Conservation (phyloP, 2,329 filamentous ascomycete species). For the Falciphora oryzae region DNA sequence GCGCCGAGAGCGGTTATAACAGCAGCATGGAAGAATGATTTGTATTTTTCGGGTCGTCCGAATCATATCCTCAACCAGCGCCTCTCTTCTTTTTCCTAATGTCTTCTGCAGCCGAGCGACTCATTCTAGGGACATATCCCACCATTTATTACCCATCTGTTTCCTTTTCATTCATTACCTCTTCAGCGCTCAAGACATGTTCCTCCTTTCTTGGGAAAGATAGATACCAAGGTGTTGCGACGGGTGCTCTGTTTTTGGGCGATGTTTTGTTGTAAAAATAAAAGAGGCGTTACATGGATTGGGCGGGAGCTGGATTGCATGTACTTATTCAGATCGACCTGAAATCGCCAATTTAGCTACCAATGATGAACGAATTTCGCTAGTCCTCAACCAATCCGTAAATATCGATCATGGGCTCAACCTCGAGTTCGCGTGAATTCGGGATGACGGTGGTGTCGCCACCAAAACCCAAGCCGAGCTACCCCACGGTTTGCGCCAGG, state of each 20-base stretch:
- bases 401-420: no score
- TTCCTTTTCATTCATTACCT: neutral
- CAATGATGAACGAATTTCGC: no score
- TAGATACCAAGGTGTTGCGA: neutral
- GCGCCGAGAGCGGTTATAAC: slow-evolving; percentile 31
- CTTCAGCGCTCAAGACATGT: neutral
- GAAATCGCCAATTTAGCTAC: no score
- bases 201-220: neutral
- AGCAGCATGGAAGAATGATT: slow-evolving; percentile 27
- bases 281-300: neutral
- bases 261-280: neutral
- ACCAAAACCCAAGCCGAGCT: neutral
- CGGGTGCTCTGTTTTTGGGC: neutral
- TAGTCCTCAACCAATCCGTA: no score
- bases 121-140: neutral
- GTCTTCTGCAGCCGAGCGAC: no score
- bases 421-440: neutral
- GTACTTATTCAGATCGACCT: neutral
- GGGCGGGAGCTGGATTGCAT: neutral
- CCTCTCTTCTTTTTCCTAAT: neutral
- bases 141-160: neutral
- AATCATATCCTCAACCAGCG: neutral
- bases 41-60: neutral
- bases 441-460: neutral
- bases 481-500: neutral